Percentiles rank a stretch among this genome's conserved stretches.
Evolutionary conservation across 169 alveolate species (phyloP).

Genomic region (Eimeria necatrix): DNA sequence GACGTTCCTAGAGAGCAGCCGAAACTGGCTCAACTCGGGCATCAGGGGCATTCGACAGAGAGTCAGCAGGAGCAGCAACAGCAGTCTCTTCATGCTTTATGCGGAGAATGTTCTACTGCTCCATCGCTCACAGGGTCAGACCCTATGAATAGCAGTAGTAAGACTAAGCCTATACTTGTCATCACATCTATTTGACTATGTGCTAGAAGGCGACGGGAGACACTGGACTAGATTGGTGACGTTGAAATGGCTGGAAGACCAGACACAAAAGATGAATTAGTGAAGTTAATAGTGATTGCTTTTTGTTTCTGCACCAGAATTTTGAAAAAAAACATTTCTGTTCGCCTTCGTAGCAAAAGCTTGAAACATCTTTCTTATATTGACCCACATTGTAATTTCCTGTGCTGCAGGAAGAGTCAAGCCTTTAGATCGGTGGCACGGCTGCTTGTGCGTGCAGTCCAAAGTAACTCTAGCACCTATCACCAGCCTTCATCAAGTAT

Average conservation of each 20-base stretch:
- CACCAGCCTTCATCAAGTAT: not conserved
- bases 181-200: too few species aligned
- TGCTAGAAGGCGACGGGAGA: not conserved
- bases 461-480: not conserved
- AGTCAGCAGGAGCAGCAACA: not conserved
- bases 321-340: too few species aligned
- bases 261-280: not conserved
- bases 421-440: too few species aligned
- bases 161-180: not conserved
- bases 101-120: constrained; percentile 30
- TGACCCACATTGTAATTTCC: too few species aligned
- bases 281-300: too few species aligned
- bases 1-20: not conserved
- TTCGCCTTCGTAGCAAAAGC: too few species aligned
- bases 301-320: too few species aligned
- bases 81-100: not conserved
- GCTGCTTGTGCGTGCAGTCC: not conserved
- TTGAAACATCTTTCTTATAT: too few species aligned
- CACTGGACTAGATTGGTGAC: not conserved
- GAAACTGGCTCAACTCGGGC: not conserved
- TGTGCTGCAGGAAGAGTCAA: too few species aligned
- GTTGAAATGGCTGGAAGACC: not conserved
- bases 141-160: constrained; percentile 10
- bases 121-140: constrained; percentile 32
- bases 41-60: not conserved